Percentiles rank a stretch among this genome's conserved stretches.
phyloP scores from a whole-genome alignment of 495 filamentous ascomycete genomes.

The Bombardia bombarda region DNA sequence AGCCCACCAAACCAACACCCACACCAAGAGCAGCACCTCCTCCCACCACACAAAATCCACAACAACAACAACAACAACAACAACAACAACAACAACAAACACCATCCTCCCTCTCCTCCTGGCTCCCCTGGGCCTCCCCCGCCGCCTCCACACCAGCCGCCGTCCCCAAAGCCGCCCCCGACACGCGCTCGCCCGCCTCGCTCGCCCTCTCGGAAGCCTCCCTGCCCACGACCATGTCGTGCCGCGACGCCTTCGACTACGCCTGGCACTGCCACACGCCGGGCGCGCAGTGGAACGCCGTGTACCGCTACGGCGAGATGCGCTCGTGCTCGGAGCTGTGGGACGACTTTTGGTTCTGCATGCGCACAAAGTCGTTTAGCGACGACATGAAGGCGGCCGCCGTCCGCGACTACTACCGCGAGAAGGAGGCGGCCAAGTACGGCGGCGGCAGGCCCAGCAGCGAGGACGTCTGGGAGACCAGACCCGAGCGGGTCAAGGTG shows the following conservation, averaged over 20 bases:
- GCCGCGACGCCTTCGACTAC: slow-evolving; percentile 80
- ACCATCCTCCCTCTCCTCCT: background rate
- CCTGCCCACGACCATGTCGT: slow-evolving; percentile 77
- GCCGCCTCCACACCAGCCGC: slow-evolving; percentile 11
- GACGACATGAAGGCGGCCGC: slow-evolving; percentile 44
- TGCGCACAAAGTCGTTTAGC: slow-evolving; percentile 58
- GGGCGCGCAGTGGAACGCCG: slow-evolving; percentile 68
- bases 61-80: slow-evolving; percentile 1
- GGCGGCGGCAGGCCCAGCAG: slow-evolving; percentile 60
- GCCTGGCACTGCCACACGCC: slow-evolving; percentile 94
- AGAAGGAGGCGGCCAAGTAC: slow-evolving; percentile 64
- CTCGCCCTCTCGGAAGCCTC: slow-evolving; percentile 46
- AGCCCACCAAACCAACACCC: background rate
- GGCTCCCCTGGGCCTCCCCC: slow-evolving; percentile 2
- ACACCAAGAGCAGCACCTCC: background rate
- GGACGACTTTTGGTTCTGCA: slow-evolving; percentile 92
- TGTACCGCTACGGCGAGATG: slow-evolving; percentile 78
- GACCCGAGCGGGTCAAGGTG: slow-evolving; percentile 40
- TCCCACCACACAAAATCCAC: background rate
- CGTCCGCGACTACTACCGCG: slow-evolving; percentile 61
- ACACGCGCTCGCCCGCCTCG: slow-evolving; percentile 12
- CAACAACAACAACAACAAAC: background rate
- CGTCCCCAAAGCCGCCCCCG: slow-evolving; percentile 4
- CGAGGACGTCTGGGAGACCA: slow-evolving; percentile 84
- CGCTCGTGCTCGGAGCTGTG: slow-evolving; percentile 71